phyloP scores from a whole-genome alignment of 129 eudicot genomes.

The Heracleum sosnowskyi region DNA sequence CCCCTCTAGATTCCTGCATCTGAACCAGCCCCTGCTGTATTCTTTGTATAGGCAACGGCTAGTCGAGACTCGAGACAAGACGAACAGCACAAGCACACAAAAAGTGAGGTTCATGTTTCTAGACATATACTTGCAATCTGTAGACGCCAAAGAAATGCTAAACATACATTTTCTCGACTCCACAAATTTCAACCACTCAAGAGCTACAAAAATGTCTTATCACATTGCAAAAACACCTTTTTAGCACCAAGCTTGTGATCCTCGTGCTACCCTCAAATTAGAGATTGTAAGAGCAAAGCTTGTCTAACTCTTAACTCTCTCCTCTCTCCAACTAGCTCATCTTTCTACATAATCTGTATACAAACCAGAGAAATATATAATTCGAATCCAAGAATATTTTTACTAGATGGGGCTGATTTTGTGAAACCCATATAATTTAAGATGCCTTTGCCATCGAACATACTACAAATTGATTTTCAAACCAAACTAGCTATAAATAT shows the following conservation, averaged over 20 bases:
- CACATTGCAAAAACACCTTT: neutral
- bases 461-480: neutral
- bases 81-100: neutral
- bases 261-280: neutral
- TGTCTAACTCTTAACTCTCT: neutral
- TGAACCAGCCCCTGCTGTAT: neutral
- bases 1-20: neutral
- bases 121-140: neutral
- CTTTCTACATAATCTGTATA: neutral
- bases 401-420: neutral
- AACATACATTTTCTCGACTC: neutral
- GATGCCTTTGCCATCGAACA: neutral
- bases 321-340: neutral
- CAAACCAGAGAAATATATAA: neutral
- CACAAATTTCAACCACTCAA: constrained; percentile 1
- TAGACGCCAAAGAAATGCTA: constrained; percentile 1
- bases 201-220: neutral
- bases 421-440: neutral
- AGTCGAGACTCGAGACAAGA: too few species aligned
- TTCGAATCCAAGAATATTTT: neutral
- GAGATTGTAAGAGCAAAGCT: too few species aligned
- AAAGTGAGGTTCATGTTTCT: neutral
- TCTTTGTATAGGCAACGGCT: neutral
- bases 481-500: neutral
- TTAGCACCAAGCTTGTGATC: neutral